Base-by-base conservation (phyloP, 140 eudicot genomes). In the Bidens hawaiensis region DNA sequence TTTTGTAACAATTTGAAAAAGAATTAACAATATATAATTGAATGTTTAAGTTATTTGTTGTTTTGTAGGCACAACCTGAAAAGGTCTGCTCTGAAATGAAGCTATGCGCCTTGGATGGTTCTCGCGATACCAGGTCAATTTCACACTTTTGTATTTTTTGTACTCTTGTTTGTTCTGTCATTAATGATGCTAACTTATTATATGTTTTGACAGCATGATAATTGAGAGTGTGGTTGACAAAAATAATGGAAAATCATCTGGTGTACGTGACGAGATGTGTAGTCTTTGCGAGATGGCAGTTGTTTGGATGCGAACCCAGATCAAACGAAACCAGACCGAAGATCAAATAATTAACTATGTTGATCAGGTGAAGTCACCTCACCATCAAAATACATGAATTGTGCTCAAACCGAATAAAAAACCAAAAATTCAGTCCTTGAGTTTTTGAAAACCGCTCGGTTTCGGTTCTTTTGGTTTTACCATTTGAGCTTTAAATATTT, bases 181-280 rank as follows among this genome's bases (percentile, higher is more conserved):
- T 17, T 42, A 12, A 42, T 41, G 21, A 52, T 40, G 14, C 40
- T 43, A 28, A 45, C 67, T 4, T 12, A n/a, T n/a, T n/a, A 1
- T 38, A 2, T 22, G 50, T 59, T 60, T 49, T 74, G 55, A 21
- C 84, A 88, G 96, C 64, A 76, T 88, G 88, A 49, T 80, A 43
- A 93, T 93, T 47, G 89, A 93, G 85, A 88, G 88, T 48, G 95
- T 93, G 77, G 95, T 93, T 76, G 95, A 85, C 70, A 62, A 71
- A 75, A 75, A 78, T 43, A 69, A 48, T 23, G 84, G 65, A 1
- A 71, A 70, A 65, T 76, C 78, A 40, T 77, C 88, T 17, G 74
- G 87, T 43, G 70, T 70, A 53, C 52, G 13, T 17, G 90, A 85
- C 51, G 83, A 79, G 49, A 80, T 80, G 88, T 93, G 99, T 69